Conservation (phyloP, 768 basidiomycete genomes). For the Suillus paluster region DNA sequence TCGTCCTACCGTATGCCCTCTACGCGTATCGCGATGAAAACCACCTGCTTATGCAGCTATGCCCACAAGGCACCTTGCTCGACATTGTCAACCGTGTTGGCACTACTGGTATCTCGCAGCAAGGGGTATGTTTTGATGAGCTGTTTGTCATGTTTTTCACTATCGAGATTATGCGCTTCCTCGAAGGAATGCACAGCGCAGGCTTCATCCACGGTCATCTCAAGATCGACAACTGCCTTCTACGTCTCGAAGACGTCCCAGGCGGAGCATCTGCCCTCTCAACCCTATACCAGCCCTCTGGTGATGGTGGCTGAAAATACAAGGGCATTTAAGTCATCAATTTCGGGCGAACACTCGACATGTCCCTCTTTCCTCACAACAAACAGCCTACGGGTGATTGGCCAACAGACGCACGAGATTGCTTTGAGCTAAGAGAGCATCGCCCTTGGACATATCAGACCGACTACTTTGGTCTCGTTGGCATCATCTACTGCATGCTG, state of each 20-base stretch:
- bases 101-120: conserved; percentile 75
- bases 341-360: conserved; percentile 96
- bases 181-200: conserved; percentile 79
- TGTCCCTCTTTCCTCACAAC: conserved; percentile 71
- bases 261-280: conserved; percentile 74
- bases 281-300: conserved; percentile 73
- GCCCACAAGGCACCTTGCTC: conserved; percentile 90
- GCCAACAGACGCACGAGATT: conserved; percentile 89
- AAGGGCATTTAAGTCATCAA: conserved; percentile 96
- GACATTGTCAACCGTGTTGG: conserved; percentile 88
- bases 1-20: conserved; percentile 78
- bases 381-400: conserved; percentile 89
- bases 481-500: conserved; percentile 93
- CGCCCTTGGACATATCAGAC: conserved; percentile 93
- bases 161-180: conserved; percentile 80
- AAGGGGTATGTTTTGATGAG: conserved; percentile 86
- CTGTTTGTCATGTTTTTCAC: conserved; percentile 94
- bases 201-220: conserved; percentile 98
- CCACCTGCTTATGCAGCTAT: conserved; percentile 85
- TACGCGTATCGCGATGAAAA: conserved; percentile 91
- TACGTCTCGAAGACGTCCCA: conserved; percentile 85
- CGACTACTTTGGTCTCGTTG: conserved; percentile 95
- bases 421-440: conserved; percentile 85
- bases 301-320: conserved; percentile 81
- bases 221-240: conserved; percentile 98